Percentiles rank a stretch among this genome's conserved stretches.
Conservation (phyloP, 176 grass and related monocot species). For the Carex littledalei region DNA sequence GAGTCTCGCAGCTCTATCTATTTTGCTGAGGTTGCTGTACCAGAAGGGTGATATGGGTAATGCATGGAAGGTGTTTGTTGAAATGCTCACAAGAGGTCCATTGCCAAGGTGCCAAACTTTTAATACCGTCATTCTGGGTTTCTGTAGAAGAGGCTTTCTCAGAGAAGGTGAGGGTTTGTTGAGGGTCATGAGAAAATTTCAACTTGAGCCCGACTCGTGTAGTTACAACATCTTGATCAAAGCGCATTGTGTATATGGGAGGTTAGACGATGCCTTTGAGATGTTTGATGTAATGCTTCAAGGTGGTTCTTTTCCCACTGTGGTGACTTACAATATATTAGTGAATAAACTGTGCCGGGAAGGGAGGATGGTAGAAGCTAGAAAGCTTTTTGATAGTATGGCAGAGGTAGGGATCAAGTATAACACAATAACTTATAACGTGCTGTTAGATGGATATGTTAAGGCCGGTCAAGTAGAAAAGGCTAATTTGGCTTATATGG, state of each 20-base stretch:
- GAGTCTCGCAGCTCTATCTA: slow-evolving; percentile 37
- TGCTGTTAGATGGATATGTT: slow-evolving; percentile 76
- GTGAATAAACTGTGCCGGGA: slow-evolving; percentile 43
- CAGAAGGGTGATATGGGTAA: slow-evolving; percentile 33
- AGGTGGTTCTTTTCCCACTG: slow-evolving; percentile 26
- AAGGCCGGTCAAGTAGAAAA: slow-evolving; percentile 61
- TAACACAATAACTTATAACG: slow-evolving; percentile 78
- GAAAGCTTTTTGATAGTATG: slow-evolving; percentile 56
- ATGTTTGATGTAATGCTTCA: slow-evolving; percentile 57
- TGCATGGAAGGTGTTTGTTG: slow-evolving; percentile 86
- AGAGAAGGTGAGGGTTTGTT: slow-evolving; percentile 36
- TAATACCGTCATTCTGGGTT: slow-evolving; percentile 78
- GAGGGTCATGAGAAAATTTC: slow-evolving; percentile 48
- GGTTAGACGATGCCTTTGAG: slow-evolving; percentile 43
- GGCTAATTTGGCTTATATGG: slow-evolving; percentile 37
- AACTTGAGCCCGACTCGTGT: slow-evolving; percentile 36
- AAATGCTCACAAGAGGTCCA: slow-evolving; percentile 54
- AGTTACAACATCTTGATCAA: slow-evolving; percentile 94
- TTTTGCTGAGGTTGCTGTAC: slow-evolving; percentile 56
- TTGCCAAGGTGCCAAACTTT: slow-evolving; percentile 45
- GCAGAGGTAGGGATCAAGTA: slow-evolving; percentile 36
- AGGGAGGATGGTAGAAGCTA: slow-evolving; percentile 67
- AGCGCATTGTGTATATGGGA: slow-evolving; percentile 47
- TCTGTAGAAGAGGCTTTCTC: slow-evolving; percentile 50
- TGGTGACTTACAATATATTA: slow-evolving; percentile 81